These are phyloP conservation scores for Filobasidium floriforme DNA, from an alignment of 768 basidiomycete genomes.

Conservation along the genomic window DNA sequence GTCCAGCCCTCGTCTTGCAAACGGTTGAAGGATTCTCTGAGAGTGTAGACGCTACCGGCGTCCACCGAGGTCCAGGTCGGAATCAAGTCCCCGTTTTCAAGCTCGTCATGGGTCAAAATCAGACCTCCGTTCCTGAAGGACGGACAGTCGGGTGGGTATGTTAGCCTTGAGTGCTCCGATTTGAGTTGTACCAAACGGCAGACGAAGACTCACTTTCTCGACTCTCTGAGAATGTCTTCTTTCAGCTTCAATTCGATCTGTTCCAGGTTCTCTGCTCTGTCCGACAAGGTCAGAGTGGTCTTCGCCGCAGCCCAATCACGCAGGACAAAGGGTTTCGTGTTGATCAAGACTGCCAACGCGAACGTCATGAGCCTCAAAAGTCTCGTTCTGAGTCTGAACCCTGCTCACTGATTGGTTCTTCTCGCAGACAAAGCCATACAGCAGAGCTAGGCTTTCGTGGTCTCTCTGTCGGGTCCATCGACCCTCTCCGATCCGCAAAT, in stretches of 20 bases:
- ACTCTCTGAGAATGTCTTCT: constrained; percentile 82
- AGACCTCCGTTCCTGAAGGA: constrained; percentile 70
- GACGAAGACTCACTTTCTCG: constrained; percentile 52
- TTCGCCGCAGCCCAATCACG: constrained; percentile 78
- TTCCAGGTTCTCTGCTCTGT: constrained; percentile 90
- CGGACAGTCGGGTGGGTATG: not conserved
- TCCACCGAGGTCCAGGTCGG: constrained; percentile 94
- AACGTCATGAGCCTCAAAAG: constrained; percentile 52
- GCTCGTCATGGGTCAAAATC: constrained; percentile 86
- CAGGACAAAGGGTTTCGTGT: constrained; percentile 71
- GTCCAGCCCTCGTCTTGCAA: constrained; percentile 79
- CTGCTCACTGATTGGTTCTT: constrained; percentile 79
- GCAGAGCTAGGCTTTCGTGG: constrained; percentile 55
- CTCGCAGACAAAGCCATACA: constrained; percentile 93
- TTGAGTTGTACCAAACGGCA: no score
- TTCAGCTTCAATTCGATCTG: constrained; percentile 78
- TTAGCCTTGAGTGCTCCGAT: not conserved
- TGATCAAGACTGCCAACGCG: constrained; percentile 30
- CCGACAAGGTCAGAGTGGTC: constrained; percentile 68
- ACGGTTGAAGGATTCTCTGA: constrained; percentile 72
- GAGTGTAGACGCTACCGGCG: constrained; percentile 70
- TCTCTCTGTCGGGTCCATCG: not conserved
- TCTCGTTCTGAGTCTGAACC: not conserved
- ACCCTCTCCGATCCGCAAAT: constrained; percentile 5
- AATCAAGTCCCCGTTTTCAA: constrained; percentile 66